phyloP scores from a whole-genome alignment of 371 early-diverging fungal species.

The Syncephalastrum sp. region DNA sequence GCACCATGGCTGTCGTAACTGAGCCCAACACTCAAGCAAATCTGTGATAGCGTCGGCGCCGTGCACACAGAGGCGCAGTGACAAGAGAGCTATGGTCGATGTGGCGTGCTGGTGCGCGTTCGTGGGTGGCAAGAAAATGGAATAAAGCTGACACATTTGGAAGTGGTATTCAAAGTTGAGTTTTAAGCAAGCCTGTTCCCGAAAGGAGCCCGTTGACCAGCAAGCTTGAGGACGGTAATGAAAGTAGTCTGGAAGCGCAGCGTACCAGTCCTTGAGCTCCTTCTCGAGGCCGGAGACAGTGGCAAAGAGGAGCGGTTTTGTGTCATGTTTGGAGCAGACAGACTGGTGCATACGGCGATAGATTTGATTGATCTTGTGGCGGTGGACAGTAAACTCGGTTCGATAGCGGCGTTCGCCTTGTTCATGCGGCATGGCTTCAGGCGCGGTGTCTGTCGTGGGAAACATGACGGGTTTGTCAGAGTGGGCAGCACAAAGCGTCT shows the following conservation, averaged over 20 bases:
- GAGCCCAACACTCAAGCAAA: slow-evolving; percentile 40
- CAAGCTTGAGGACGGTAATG: slow-evolving; percentile 24
- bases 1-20: slow-evolving; percentile 44
- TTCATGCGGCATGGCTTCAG: slow-evolving; percentile 25
- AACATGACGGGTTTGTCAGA: slow-evolving; percentile 44
- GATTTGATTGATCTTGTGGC: slow-evolving; percentile 40
- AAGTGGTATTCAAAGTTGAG: slow-evolving; percentile 51
- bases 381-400: slow-evolving; percentile 41
- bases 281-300: slow-evolving; percentile 41
- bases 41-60: slow-evolving; percentile 38
- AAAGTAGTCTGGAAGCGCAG: slow-evolving; percentile 31
- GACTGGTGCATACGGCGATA: slow-evolving; percentile 35
- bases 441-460: slow-evolving; percentile 28
- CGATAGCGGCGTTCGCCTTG: slow-evolving; percentile 30
- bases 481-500: slow-evolving; percentile 40
- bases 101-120: slow-evolving; percentile 5
- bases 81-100: slow-evolving; percentile 29
- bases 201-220: slow-evolving; percentile 36
- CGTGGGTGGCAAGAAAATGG: slow-evolving; percentile 28
- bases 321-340: slow-evolving; percentile 27
- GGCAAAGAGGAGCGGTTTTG: slow-evolving; percentile 24
- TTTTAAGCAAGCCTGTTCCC: slow-evolving; percentile 50
- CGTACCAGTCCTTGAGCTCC: slow-evolving; percentile 40
- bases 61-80: slow-evolving; percentile 29
- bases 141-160: slow-evolving; percentile 44